Conservation (phyloP, 2,329 filamentous ascomycete species). For the Trichoderma sp. region DNA sequence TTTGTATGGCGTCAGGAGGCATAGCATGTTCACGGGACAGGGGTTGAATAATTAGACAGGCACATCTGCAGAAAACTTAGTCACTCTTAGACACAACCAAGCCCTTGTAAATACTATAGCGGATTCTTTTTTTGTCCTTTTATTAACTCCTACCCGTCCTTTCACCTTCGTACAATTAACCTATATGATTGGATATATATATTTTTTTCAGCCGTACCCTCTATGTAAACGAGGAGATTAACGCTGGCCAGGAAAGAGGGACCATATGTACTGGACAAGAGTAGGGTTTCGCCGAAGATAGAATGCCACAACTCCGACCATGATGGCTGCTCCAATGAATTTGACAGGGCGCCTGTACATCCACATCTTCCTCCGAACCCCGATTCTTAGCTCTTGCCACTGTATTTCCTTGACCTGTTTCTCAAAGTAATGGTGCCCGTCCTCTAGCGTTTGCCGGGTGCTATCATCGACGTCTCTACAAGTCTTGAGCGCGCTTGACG, state of each 20-base stretch:
- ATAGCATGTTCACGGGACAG: not conserved
- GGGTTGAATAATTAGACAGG: constrained; percentile 20
- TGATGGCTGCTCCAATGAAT: constrained; percentile 62
- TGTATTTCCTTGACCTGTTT: constrained; percentile 72
- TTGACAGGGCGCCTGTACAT: constrained; percentile 66
- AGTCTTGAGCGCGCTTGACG: constrained; percentile 82
- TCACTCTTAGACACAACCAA: not conserved
- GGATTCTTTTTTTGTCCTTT: not conserved
- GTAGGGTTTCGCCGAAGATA: constrained; percentile 58
- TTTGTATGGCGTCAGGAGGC: constrained; percentile 12
- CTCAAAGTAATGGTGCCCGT: constrained; percentile 69
- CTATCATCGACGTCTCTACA: constrained; percentile 57
- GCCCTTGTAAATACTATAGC: not conserved
- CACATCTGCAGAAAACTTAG: not conserved
- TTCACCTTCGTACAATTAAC: not conserved
- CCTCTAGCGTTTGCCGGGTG: constrained; percentile 58
- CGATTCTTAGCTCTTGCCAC: constrained; percentile 55
- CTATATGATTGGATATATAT: not conserved
- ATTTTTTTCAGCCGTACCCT: too few relatives aligned
- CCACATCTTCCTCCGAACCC: constrained; percentile 49
- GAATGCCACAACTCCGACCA: constrained; percentile 68
- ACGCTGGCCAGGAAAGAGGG: constrained; percentile 28
- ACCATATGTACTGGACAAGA: constrained; percentile 31
- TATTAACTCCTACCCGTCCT: not conserved
- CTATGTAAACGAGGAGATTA: not conserved